These are phyloP conservation scores for Talaromyces sp. DNA, from an alignment of 2,329 filamentous ascomycete genomes.

Conservation along the genomic window DNA sequence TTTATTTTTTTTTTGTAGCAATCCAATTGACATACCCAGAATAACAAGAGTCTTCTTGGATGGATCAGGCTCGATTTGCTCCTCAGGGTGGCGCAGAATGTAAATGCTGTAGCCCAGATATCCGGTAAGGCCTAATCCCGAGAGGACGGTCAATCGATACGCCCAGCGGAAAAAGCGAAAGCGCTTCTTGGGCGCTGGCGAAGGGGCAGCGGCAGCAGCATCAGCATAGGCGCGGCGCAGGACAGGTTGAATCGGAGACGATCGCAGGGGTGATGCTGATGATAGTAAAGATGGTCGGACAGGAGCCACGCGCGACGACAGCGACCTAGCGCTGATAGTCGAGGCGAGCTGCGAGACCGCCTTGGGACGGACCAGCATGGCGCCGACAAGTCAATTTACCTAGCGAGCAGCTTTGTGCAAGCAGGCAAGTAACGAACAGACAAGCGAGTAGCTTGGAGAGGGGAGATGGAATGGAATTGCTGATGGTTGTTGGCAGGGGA, in stretches of 20 bases:
- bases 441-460: no score
- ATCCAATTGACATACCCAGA: conserved; percentile 60
- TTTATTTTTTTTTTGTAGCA: not conserved
- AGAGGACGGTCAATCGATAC: conserved; percentile 79
- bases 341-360: not conserved
- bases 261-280: not conserved
- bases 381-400: not conserved
- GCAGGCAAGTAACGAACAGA: no score
- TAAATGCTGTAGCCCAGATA: conserved; percentile 80
- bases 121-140: conserved; percentile 62
- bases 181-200: conserved; percentile 50
- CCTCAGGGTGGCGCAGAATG: conserved; percentile 71
- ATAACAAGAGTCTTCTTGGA: conserved; percentile 96
- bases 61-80: conserved; percentile 75
- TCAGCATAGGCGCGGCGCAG: conserved; percentile 5
- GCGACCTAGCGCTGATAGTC: not conserved
- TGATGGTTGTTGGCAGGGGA: not conserved
- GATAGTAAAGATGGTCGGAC: not conserved
- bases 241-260: not conserved
- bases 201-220: conserved; percentile 20
- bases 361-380: not conserved
- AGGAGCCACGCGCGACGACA: conserved; percentile 1
- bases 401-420: not conserved
- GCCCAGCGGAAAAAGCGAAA: conserved; percentile 71
- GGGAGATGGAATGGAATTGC: not conserved